Evolutionary conservation across 257 asterid species (phyloP).

Genomic region (Henckelia pumila): DNA sequence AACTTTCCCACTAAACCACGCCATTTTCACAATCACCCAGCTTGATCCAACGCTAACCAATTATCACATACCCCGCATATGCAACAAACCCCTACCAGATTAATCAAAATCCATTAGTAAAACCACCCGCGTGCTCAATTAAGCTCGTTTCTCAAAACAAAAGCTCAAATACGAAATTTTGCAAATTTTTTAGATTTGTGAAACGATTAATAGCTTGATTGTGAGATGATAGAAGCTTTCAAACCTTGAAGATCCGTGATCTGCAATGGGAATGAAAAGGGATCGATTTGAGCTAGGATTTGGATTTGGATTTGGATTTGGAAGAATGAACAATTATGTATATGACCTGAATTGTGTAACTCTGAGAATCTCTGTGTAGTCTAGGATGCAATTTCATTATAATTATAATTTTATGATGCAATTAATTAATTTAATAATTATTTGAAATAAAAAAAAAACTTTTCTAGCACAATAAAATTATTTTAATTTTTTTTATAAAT

Average conservation of each 20-base stretch:
- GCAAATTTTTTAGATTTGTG: slow-evolving; percentile 17
- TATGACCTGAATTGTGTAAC: too few species aligned
- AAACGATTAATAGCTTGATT: background rate
- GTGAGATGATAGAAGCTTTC: slow-evolving; percentile 12
- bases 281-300: slow-evolving; percentile 20
- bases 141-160: background rate
- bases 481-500: too few species aligned
- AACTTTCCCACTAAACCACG: slow-evolving; percentile 90
- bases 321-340: too few species aligned
- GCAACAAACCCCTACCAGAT: slow-evolving; percentile 19
- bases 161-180: background rate
- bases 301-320: too few species aligned
- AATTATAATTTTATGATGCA: background rate
- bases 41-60: slow-evolving; percentile 33
- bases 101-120: slow-evolving; percentile 5
- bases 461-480: too few species aligned
- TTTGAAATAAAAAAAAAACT: too few species aligned
- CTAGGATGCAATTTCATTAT: too few species aligned
- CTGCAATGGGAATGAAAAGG: slow-evolving; percentile 6
- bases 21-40: slow-evolving; percentile 47
- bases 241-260: slow-evolving; percentile 23
- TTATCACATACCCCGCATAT: slow-evolving; percentile 28
- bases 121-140: slow-evolving; percentile 16
- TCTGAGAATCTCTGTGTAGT: too few species aligned
- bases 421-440: too few species aligned